Conservation (phyloP, 2,329 filamentous ascomycete species). For the Plenodomus biglobosus region DNA sequence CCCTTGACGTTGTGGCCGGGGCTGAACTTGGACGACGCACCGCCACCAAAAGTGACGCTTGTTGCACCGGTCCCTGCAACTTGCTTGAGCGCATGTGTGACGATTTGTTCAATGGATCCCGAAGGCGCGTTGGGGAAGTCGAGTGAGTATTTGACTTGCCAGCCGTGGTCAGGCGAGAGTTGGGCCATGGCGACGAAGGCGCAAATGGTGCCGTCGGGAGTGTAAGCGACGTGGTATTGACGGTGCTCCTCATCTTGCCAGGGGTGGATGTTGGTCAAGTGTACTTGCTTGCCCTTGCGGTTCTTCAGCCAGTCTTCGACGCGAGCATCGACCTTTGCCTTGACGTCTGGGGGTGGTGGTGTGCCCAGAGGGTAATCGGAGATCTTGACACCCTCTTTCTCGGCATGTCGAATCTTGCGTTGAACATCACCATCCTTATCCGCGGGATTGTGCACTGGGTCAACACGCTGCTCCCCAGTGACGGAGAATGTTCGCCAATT, state of each 20-base stretch:
- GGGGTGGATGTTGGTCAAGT: constrained; percentile 84
- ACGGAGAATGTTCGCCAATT: constrained; percentile 89
- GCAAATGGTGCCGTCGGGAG: constrained; percentile 69
- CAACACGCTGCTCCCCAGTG: constrained; percentile 83
- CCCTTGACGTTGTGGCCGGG: constrained; percentile 82
- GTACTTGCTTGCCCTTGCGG: constrained; percentile 83
- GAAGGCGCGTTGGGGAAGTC: constrained; percentile 87
- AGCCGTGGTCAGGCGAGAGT: constrained; percentile 77
- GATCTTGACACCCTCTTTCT: constrained; percentile 82
- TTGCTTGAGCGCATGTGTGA: constrained; percentile 69
- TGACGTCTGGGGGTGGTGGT: constrained; percentile 65
- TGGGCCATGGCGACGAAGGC: constrained; percentile 82
- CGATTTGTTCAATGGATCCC: constrained; percentile 82
- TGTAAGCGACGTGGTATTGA: constrained; percentile 80
- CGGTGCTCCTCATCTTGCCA: constrained; percentile 84
- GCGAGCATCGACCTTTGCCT: constrained; percentile 67
- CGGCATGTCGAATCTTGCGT: constrained; percentile 76
- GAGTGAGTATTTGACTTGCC: constrained; percentile 95
- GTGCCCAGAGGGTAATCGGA: constrained; percentile 69
- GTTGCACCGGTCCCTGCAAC: constrained; percentile 61
- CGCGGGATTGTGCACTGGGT: constrained; percentile 68
- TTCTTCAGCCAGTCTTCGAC: constrained; percentile 77
- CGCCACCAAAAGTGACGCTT: constrained; percentile 82
- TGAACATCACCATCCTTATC: constrained; percentile 67
- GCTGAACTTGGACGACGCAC: constrained; percentile 71